A percentile compares a stretch with the other conserved stretches of the same genome.
Evolutionary conservation across 2,329 filamentous ascomycete genomes (phyloP).

Genomic region (Beauveria australis): DNA sequence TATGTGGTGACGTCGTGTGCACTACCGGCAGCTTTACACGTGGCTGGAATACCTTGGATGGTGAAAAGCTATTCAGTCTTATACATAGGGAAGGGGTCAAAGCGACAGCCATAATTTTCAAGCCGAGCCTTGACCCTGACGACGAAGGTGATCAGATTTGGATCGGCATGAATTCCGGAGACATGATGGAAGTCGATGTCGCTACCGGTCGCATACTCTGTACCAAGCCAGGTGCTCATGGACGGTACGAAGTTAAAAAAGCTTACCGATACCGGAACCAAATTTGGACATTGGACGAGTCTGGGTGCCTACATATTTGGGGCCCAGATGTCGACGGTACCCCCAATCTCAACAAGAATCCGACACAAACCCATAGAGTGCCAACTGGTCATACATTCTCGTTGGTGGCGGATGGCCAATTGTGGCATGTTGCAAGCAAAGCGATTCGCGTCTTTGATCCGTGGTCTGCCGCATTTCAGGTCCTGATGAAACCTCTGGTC

Average conservation of each 20-base stretch:
- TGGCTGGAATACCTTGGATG: slow-evolving; percentile 79
- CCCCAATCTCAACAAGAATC: slow-evolving; percentile 66
- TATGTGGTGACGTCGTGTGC: slow-evolving; percentile 81
- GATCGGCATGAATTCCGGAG: slow-evolving; percentile 83
- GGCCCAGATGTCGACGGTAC: slow-evolving; percentile 62
- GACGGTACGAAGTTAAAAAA: slow-evolving; percentile 68
- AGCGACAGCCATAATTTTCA: slow-evolving; percentile 75
- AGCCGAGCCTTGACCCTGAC: slow-evolving; percentile 67
- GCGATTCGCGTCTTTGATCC: slow-evolving; percentile 80
- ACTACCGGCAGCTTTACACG: slow-evolving; percentile 80
- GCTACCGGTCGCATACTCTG: slow-evolving; percentile 60
- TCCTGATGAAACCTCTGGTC: slow-evolving; percentile 61
- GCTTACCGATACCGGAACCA: slow-evolving; percentile 83
- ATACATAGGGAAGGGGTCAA: slow-evolving; percentile 79
- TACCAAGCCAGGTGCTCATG: slow-evolving; percentile 64
- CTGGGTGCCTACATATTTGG: slow-evolving; percentile 83
- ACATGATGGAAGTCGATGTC: slow-evolving; percentile 84
- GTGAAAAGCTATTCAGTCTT: slow-evolving; percentile 72
- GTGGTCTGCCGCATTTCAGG: slow-evolving; percentile 63
- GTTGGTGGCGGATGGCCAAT: slow-evolving; percentile 70
- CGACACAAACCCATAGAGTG: slow-evolving; percentile 65
- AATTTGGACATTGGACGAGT: slow-evolving; percentile 90
- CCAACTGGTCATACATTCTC: slow-evolving; percentile 81
- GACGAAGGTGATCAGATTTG: slow-evolving; percentile 77
- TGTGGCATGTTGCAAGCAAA: slow-evolving; percentile 86